Evolutionary conservation across 2,329 filamentous ascomycete species (phyloP).

Genomic region (Ceratocystis variospora): DNA sequence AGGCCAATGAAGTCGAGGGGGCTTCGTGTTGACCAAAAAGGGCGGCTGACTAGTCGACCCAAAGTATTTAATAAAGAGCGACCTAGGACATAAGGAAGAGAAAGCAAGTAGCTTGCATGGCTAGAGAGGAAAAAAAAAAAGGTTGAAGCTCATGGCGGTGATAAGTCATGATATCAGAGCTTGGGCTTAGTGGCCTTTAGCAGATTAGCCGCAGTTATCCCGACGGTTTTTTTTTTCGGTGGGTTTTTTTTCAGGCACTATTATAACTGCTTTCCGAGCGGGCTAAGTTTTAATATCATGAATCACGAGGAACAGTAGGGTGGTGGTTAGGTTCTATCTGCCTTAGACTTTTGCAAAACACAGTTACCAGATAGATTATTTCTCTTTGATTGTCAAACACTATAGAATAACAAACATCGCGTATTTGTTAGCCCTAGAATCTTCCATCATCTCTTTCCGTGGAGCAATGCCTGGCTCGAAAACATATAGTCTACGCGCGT

Average conservation of each 20-base stretch:
- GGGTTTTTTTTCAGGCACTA: background rate
- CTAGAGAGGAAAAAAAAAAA: slow-evolving; percentile 8
- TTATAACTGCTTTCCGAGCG: background rate
- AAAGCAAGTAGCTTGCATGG: background rate
- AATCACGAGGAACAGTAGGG: background rate
- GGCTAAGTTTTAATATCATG: background rate
- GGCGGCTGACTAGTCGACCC: slow-evolving; percentile 1
- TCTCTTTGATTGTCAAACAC: too few relatives aligned
- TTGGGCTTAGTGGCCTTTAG: slow-evolving; percentile 4
- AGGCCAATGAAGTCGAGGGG: background rate
- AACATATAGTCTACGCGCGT: too few relatives aligned
- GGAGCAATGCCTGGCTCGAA: too few relatives aligned
- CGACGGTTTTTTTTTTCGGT: background rate
- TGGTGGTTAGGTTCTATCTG: too few relatives aligned
- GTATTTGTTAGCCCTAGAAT: too few relatives aligned
- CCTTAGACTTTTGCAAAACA: too few relatives aligned
- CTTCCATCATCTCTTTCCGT: too few relatives aligned
- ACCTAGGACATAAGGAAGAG: background rate
- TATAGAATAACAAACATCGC: too few relatives aligned
- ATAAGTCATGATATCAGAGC: slow-evolving; percentile 10
- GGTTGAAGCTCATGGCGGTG: background rate
- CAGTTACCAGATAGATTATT: too few relatives aligned
- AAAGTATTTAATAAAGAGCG: slow-evolving; percentile 1
- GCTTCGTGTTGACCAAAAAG: background rate
- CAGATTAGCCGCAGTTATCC: slow-evolving; percentile 3